These are phyloP conservation scores for Dothidotthia symphoricarpi DNA, from an alignment of 2,329 filamentous ascomycete species.

Conservation along the genomic window DNA sequence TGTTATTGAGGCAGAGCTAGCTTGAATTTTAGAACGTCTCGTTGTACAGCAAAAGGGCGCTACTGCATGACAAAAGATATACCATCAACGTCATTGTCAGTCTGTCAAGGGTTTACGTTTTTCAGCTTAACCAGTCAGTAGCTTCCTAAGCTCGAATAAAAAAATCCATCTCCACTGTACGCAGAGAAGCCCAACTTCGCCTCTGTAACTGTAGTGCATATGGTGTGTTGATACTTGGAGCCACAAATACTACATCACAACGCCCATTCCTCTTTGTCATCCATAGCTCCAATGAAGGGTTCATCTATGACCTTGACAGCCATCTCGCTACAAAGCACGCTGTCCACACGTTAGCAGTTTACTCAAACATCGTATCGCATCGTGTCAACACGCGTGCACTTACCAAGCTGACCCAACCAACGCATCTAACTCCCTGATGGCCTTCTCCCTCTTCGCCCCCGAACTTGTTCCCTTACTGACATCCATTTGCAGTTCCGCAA, in stretches of 20 bases:
- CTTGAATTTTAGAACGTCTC: conserved; percentile 1
- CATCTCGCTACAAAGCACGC: conserved; percentile 90
- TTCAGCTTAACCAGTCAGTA: no score
- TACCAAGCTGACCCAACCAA: conserved; percentile 87
- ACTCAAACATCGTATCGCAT: neutral
- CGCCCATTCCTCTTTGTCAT: conserved; percentile 79
- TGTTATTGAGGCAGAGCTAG: conserved; percentile 10
- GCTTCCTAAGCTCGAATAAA: no score
- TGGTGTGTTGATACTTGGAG: no score
- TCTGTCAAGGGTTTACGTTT: no score
- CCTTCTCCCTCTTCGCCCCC: conserved; percentile 72
- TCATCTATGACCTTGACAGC: conserved; percentile 93
- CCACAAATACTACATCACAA: no score
- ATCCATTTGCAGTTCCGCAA: conserved; percentile 80
- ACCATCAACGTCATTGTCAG: no score
- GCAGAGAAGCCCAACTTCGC: no score
- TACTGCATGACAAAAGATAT: no score
- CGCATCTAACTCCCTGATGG: conserved; percentile 86
- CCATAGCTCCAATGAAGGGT: conserved; percentile 74
- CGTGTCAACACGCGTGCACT: conserved; percentile 30
- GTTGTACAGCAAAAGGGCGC: no score
- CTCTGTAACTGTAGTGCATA: no score
- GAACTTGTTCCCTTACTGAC: conserved; percentile 73
- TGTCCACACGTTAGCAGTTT: conserved; percentile 40
- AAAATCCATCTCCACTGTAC: no score